phyloP scores from a whole-genome alignment of 208 protist species.

The Zelonia costaricensis region DNA sequence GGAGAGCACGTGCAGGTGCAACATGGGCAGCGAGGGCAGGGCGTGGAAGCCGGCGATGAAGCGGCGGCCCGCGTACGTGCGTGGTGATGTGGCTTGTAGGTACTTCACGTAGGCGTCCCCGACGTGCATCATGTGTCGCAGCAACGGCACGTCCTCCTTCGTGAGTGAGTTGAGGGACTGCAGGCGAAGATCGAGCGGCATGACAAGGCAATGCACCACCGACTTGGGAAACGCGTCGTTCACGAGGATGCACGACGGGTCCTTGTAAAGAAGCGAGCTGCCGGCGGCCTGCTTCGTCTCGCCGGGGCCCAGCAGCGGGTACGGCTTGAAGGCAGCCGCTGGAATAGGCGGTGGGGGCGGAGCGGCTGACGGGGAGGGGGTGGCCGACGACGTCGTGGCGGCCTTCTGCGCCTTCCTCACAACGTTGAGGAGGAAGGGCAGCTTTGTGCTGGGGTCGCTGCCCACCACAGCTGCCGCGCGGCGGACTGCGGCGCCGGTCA shows the following conservation, averaged over 20 bases:
- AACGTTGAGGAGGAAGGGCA: conserved; percentile 76
- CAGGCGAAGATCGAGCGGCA: conserved; percentile 72
- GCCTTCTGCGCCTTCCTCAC: conserved; percentile 45
- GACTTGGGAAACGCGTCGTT: conserved; percentile 91
- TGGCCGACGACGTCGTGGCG: conserved; percentile 27
- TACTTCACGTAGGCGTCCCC: conserved; percentile 61
- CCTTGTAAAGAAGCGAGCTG: conserved; percentile 74
- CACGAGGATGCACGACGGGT: conserved; percentile 70
- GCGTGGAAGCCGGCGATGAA: conserved; percentile 87
- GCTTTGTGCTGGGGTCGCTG: conserved; percentile 59
- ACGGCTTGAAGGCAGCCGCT: conserved; percentile 42
- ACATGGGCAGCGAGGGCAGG: conserved; percentile 79
- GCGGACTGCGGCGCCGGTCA: conserved; percentile 6
- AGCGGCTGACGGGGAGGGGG: not conserved
- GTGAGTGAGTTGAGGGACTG: conserved; percentile 65
- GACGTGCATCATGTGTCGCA: conserved; percentile 58
- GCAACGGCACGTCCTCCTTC: conserved; percentile 44
- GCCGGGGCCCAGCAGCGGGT: conserved; percentile 34
- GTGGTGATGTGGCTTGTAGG: conserved; percentile 21
- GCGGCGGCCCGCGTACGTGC: conserved; percentile 26
- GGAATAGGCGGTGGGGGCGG: conserved; percentile 10
- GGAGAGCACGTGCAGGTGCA: conserved; percentile 87
- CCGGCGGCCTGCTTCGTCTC: conserved; percentile 36
- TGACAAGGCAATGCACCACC: conserved; percentile 77
- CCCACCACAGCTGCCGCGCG: conserved; percentile 4